Percentiles rank a stretch among this genome's conserved stretches.
Conservation (phyloP, 495 filamentous ascomycete genomes). For the Parachaetomium inaequale region DNA sequence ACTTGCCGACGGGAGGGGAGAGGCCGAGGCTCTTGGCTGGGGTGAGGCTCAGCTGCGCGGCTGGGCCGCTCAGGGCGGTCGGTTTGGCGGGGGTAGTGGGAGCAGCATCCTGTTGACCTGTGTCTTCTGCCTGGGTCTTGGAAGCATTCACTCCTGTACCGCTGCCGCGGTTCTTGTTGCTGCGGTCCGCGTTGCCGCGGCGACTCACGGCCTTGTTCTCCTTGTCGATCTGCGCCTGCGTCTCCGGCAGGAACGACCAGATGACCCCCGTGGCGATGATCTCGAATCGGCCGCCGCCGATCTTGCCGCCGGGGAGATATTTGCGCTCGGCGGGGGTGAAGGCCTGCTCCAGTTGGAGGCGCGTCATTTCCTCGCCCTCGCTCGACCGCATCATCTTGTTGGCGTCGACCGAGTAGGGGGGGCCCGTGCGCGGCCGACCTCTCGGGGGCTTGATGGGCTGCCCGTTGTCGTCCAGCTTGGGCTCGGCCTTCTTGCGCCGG, state of each 20-base stretch:
- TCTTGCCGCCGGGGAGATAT: not conserved
- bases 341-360: not conserved
- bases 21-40: not conserved
- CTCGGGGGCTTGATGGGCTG: not conserved
- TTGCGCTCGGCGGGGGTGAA: not conserved
- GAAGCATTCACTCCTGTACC: not conserved
- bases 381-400: not conserved
- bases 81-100: not conserved
- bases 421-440: not conserved
- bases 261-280: conserved; percentile 8
- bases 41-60: not conserved
- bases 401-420: not conserved
- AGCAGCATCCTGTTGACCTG: no score
- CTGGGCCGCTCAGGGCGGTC: not conserved
- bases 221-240: not conserved
- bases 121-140: no score
- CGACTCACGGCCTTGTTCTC: no score
- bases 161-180: not conserved
- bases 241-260: not conserved
- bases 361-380: conserved; percentile 5
- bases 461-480: not conserved
- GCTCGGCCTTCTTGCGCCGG: not conserved
- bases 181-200: not conserved
- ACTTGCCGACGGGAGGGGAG: not conserved
- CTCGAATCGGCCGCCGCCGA: not conserved